These are phyloP conservation scores for Penicillium sclerotigenum DNA, from an alignment of 2,329 filamentous ascomycete genomes.

Conservation along the genomic window DNA sequence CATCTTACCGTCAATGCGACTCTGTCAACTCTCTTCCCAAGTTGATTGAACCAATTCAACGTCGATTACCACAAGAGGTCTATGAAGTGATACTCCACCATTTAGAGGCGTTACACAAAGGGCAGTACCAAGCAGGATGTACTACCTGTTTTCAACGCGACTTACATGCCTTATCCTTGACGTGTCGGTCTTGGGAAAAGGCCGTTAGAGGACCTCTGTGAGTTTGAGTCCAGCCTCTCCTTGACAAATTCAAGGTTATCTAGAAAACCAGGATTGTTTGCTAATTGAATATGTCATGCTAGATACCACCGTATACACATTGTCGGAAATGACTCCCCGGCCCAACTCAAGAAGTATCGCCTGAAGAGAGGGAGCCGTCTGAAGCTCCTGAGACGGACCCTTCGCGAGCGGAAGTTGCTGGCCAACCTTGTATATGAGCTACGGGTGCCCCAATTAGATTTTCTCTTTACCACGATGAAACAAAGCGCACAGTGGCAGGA, in stretches of 20 bases:
- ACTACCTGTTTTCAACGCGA: constrained; percentile 55
- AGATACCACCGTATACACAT: constrained; percentile 53
- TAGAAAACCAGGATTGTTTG: background rate
- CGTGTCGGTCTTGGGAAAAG: constrained; percentile 56
- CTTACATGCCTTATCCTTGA: constrained; percentile 52
- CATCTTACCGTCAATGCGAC: constrained; percentile 38
- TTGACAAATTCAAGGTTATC: background rate
- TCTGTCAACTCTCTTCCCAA: constrained; percentile 37
- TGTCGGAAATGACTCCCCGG: constrained; percentile 46
- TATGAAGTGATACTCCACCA: constrained; percentile 55
- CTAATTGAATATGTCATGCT: background rate
- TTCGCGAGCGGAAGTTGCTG: constrained; percentile 51
- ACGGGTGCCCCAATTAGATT: constrained; percentile 50
- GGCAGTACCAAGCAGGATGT: constrained; percentile 44
- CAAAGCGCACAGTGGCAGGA: constrained; percentile 45
- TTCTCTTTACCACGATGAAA: constrained; percentile 40
- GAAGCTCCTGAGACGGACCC: constrained; percentile 53
- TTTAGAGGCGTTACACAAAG: constrained; percentile 47
- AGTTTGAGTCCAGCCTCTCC: constrained; percentile 19
- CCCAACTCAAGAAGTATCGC: constrained; percentile 48
- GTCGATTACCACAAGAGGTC: constrained; percentile 52
- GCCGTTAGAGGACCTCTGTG: constrained; percentile 52
- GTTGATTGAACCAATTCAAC: constrained; percentile 37
- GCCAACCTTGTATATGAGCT: constrained; percentile 54
- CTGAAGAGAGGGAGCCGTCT: constrained; percentile 51